phyloP scores from a whole-genome alignment of 768 basidiomycete species.

The Termitomyces sp. region DNA sequence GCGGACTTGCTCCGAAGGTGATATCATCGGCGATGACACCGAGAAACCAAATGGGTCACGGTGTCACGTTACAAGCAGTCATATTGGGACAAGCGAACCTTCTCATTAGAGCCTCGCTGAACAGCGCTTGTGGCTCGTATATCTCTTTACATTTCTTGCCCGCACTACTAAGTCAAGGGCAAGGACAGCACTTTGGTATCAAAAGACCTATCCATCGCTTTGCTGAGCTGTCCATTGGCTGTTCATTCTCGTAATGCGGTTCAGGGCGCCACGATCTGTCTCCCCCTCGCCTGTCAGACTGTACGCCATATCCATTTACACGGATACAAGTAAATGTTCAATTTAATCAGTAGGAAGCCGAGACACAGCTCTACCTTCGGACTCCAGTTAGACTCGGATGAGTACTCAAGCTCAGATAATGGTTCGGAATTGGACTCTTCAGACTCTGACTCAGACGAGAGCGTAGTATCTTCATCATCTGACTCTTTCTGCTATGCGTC shows the following conservation, averaged over 20 bases:
- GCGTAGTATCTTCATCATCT: conserved; percentile 22
- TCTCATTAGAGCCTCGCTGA: background rate
- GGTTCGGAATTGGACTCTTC: conserved; percentile 28
- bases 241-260: conserved; percentile 39
- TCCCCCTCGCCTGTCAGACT: conserved; percentile 12
- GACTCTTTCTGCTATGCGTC: conserved; percentile 40
- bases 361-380: conserved; percentile 53
- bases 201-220: background rate
- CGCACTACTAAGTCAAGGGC: too few relatives aligned
- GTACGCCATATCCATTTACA: background rate
- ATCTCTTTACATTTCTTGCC: background rate
- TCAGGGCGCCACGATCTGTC: conserved; percentile 35
- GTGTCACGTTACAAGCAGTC: background rate
- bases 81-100: background rate
- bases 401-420: conserved; percentile 23
- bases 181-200: too few relatives aligned
- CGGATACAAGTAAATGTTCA: background rate
- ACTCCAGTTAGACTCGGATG: conserved; percentile 46
- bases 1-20: too few relatives aligned
- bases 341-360: conserved; percentile 12
- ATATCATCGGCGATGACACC: background rate
- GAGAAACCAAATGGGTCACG: background rate
- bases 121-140: background rate
- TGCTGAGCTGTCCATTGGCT: background rate
- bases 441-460: conserved; percentile 31